phyloP scores from a whole-genome alignment of 768 basidiomycete species.

The Suillus lakei region DNA sequence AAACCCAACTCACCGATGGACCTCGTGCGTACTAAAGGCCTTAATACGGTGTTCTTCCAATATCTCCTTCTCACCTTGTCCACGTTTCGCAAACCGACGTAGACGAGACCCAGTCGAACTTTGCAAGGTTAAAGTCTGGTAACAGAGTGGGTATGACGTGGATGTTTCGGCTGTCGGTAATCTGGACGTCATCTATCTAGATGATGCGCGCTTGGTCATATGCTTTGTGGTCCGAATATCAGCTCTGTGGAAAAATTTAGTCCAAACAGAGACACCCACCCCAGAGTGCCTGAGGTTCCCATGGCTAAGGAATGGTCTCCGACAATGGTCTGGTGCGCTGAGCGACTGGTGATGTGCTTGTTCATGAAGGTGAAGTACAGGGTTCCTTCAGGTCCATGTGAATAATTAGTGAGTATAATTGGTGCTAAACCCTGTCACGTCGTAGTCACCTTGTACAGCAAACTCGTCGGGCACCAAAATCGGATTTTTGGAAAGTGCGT shows the following conservation, averaged over 20 bases:
- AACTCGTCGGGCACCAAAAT: too few relatives aligned
- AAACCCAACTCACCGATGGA: slow-evolving; percentile 54
- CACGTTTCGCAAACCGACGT: too few relatives aligned
- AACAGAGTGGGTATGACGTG: too few relatives aligned
- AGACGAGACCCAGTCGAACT: too few relatives aligned
- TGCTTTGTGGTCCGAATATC: slow-evolving; percentile 44
- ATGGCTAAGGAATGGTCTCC: slow-evolving; percentile 95
- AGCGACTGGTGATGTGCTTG: slow-evolving; percentile 9
- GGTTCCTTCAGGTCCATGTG: slow-evolving; percentile 46
- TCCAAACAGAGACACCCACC: slow-evolving; percentile 45
- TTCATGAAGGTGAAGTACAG: slow-evolving; percentile 31
- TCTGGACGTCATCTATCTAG: slow-evolving; percentile 91
- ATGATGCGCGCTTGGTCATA: slow-evolving; percentile 85
- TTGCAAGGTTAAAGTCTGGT: too few relatives aligned
- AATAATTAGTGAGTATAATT: too few relatives aligned
- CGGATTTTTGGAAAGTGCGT: too few relatives aligned
- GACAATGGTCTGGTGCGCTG: slow-evolving; percentile 73
- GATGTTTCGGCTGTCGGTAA: slow-evolving; percentile 87
- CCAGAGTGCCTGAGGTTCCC: slow-evolving; percentile 91
- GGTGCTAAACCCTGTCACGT: too few relatives aligned
- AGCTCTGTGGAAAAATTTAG: slow-evolving; percentile 5
- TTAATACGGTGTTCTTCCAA: too few relatives aligned
- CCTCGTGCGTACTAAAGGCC: slow-evolving; percentile 90
- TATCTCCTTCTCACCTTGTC: too few relatives aligned
- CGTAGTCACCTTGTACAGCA: too few relatives aligned